Base-by-base conservation (phyloP, 257 asterid genomes). In the Solanum paucissectum region DNA sequence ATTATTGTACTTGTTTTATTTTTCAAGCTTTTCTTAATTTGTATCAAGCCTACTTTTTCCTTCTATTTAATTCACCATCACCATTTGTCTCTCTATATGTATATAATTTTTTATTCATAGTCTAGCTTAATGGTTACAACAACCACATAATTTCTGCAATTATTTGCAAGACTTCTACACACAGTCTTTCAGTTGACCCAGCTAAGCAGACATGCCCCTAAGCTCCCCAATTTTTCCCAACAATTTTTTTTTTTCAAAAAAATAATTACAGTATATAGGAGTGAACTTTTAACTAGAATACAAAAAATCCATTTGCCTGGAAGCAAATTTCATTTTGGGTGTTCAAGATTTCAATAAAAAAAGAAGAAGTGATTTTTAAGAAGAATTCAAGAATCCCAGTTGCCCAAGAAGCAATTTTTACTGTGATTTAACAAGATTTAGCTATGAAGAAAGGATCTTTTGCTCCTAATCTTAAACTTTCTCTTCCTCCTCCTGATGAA, bases 401-500 rank as follows among this genome's bases (percentile, higher is more conserved):
- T 76, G 23, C 36, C 83, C 23, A 10, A 40, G 58, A 38, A 76
- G 42, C 77, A 32, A 7, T 81, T 49, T 29, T 16, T 3, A 18
- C 11, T 27, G 68, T 81, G 40, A 16, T 72, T 84, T 37, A 8
- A 21, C 27, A 49, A 72, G 62, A 77, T 32, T 71, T 86, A 68
- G 46, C 12, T 36, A 91, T 97, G 98, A 95, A 96, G 92, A 97
- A 94, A 92, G 99, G 99, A 86, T 90, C 90, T 66, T 89, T 96
- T 46, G 98, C 94, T 34, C 91, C 95, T n/a, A 94, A 90, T n/a
- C 93, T 97, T 88, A 95, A 94, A 94, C 98, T 97, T n/a, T 89
- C 96, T 85, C 92, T 96, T 20, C 99, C 99, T 90, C 94, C 98
- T 62, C 92, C 98, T 23, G 99, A 97, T 90, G 98, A 97, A 91